Evolutionary conservation across 495 filamentous ascomycete genomes (phyloP).

Genomic region (Penicillium lagena): DNA sequence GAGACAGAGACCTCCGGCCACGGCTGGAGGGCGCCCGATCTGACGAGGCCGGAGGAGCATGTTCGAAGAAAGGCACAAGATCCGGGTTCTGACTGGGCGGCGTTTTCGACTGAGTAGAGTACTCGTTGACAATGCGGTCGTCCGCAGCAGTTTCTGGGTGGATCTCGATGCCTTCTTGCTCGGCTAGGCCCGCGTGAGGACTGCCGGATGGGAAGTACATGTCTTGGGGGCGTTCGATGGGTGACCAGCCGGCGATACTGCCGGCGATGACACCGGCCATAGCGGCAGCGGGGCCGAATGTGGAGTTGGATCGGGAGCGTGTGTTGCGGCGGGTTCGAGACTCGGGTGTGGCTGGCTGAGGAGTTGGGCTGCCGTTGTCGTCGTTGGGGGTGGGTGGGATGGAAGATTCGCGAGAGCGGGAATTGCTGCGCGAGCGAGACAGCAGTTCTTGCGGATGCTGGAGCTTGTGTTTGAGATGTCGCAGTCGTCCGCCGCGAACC

Average conservation of each 20-base stretch:
- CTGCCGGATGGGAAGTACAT: slow-evolving; percentile 39
- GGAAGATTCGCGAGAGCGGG: slow-evolving; percentile 66
- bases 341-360: slow-evolving; percentile 60
- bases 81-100: slow-evolving; percentile 58
- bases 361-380: slow-evolving; percentile 39
- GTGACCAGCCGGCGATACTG: slow-evolving; percentile 83
- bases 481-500: slow-evolving; percentile 77
- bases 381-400: slow-evolving; percentile 60
- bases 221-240: slow-evolving; percentile 55
- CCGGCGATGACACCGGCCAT: slow-evolving; percentile 83
- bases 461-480: slow-evolving; percentile 77
- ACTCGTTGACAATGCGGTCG: slow-evolving; percentile 47
- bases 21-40: slow-evolving; percentile 32
- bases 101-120: slow-evolving; percentile 29
- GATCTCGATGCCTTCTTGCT: slow-evolving; percentile 47
- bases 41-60: slow-evolving; percentile 24
- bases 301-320: slow-evolving; percentile 81
- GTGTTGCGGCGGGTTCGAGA: slow-evolving; percentile 63
- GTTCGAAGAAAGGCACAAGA: slow-evolving; percentile 45
- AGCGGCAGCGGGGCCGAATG: slow-evolving; percentile 74
- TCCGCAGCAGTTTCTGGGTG: slow-evolving; percentile 51
- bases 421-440: slow-evolving; percentile 65
- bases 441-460: slow-evolving; percentile 73
- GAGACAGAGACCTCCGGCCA: slow-evolving; percentile 31
- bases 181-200: slow-evolving; percentile 40